Evolutionary conservation across 257 asterid species (phyloP).

Genomic region (Solanum pimpinellifolium): DNA sequence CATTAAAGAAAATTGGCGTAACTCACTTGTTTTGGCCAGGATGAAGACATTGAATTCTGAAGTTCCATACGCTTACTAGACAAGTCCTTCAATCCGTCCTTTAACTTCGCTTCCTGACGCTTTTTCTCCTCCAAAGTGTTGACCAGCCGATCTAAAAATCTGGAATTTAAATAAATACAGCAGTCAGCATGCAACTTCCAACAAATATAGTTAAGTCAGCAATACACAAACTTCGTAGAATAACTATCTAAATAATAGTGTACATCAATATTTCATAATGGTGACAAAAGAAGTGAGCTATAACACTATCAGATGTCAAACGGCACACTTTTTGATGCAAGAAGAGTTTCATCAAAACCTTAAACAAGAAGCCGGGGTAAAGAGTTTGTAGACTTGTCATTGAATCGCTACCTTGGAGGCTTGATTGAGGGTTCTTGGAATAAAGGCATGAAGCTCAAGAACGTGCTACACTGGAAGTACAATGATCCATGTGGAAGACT

Average conservation of each 20-base stretch:
- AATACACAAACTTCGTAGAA: neutral
- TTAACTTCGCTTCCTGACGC: constrained; percentile 70
- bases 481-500: neutral
- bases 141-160: constrained; percentile 84
- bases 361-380: neutral
- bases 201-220: neutral
- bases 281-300: neutral
- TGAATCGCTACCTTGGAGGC: neutral
- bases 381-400: neutral
- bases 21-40: constrained; percentile 97
- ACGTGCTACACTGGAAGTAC: neutral
- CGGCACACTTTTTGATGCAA: neutral
- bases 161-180: constrained; percentile 21
- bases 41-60: constrained; percentile 82
- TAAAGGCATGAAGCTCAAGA: neutral
- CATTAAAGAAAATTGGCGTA: neutral
- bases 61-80: constrained; percentile 69
- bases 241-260: neutral
- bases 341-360: neutral
- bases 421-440: neutral
- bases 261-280: neutral
- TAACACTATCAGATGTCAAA: neutral
- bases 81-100: constrained; percentile 75
- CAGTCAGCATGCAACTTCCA: neutral
- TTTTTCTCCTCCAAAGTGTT: constrained; percentile 90